A percentile compares a stretch with the other conserved stretches of the same genome.
Evolutionary conservation across 148 eudicot genomes (phyloP).

Genomic region (Amaranthus hypochondriacus): DNA sequence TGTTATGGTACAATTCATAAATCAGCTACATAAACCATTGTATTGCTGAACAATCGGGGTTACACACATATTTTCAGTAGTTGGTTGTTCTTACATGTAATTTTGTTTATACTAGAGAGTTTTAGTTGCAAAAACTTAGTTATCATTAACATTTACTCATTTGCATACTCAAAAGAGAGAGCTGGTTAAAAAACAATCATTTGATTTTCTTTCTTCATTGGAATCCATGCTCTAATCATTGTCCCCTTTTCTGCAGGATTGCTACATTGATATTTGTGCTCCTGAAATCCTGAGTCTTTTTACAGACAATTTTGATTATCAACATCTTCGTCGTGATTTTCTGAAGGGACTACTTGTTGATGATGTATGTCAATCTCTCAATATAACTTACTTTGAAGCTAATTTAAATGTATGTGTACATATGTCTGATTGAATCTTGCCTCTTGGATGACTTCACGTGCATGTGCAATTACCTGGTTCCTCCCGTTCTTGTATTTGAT

Average conservation of each 20-base stretch:
- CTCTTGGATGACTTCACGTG: neutral
- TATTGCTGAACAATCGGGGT: neutral
- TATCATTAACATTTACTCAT: neutral
- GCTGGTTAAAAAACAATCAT: too few species aligned
- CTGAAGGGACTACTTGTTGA: conserved; percentile 83
- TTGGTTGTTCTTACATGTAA: neutral
- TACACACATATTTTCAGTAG: neutral
- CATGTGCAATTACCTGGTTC: neutral
- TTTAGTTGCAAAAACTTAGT: neutral
- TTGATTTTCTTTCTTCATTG: too few species aligned
- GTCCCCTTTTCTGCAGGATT: conserved; percentile 52
- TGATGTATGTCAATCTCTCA: conserved; percentile 55
- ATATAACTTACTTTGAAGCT: neutral
- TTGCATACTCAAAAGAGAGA: too few species aligned
- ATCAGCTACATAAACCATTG: too few species aligned
- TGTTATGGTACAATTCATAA: neutral
- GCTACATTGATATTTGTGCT: conserved; percentile 88
- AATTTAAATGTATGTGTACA: neutral
- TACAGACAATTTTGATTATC: conserved; percentile 95
- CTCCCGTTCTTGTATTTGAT: neutral
- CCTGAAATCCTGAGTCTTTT: conserved; percentile 89
- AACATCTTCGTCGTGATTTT: conserved; percentile 93
- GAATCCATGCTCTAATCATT: neutral
- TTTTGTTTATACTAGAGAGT: neutral
- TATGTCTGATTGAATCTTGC: neutral